Evolutionary conservation across 306 rosid genomes (phyloP).

Genomic region (Quercus variabilis): DNA sequence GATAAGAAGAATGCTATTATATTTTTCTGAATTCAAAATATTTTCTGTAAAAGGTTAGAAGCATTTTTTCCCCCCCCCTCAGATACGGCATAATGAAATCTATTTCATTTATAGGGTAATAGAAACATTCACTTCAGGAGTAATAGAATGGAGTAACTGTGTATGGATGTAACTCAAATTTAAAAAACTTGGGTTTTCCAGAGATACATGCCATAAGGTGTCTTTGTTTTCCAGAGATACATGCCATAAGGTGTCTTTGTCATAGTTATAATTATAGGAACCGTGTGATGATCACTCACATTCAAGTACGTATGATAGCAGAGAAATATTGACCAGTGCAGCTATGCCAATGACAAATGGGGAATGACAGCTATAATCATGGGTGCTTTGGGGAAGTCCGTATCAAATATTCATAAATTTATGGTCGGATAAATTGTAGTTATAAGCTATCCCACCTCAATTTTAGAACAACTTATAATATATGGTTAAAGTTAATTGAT

Average conservation of each 20-base stretch:
- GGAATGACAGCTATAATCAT: neutral
- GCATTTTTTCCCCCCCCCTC: too few species aligned
- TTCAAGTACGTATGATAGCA: neutral
- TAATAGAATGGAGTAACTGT: neutral
- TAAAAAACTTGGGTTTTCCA: neutral
- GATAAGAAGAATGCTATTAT: neutral
- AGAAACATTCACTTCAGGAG: neutral
- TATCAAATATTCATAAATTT: neutral
- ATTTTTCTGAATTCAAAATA: neutral
- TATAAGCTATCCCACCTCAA: too few species aligned
- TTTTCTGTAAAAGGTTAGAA: neutral
- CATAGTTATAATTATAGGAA: neutral
- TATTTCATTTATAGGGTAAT: neutral
- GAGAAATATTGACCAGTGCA: neutral
- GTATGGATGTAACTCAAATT: neutral
- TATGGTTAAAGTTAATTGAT: too few species aligned
- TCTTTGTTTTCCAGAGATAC: neutral
- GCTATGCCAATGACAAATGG: neutral
- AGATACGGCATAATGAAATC: neutral
- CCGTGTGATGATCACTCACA: neutral
- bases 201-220: neutral
- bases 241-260: neutral
- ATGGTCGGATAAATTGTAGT: too few species aligned
- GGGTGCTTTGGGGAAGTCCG: neutral
- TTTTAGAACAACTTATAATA: too few species aligned